Conservation (phyloP, 2,329 filamentous ascomycete species). For the Trichophyton rubrum region DNA sequence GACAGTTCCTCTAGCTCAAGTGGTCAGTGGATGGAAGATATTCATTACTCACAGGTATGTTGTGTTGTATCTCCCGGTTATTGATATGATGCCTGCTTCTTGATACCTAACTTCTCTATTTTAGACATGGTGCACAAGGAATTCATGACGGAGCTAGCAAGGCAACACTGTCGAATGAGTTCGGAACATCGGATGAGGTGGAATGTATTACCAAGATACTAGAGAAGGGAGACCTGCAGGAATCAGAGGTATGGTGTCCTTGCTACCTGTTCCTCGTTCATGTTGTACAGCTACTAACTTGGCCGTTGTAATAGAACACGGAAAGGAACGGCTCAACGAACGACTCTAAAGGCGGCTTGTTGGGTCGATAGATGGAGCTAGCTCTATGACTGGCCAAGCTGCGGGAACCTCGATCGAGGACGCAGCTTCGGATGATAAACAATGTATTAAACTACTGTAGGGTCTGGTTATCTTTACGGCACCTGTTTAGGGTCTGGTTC, state of each 20-base stretch:
- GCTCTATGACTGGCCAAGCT: neutral
- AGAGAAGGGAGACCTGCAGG: constrained; percentile 58
- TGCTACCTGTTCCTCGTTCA: neutral
- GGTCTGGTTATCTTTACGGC: neutral
- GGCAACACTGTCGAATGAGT: constrained; percentile 65
- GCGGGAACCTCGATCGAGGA: too few relatives aligned
- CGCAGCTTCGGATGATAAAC: neutral
- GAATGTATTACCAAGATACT: constrained; percentile 73
- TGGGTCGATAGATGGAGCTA: constrained; percentile 5
- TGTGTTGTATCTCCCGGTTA: constrained; percentile 4
- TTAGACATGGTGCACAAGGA: constrained; percentile 75
- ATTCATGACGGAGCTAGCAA: constrained; percentile 66
- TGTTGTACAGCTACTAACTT: constrained; percentile 9
- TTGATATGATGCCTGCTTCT: constrained; percentile 3
- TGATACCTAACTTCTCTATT: neutral
- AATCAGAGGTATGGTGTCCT: constrained; percentile 38
- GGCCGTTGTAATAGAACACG: constrained; percentile 15
- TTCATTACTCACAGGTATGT: constrained; percentile 81
- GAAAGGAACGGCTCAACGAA: constrained; percentile 25
- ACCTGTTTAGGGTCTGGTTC: neutral
- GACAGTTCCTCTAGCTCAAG: constrained; percentile 66
- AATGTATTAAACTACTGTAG: neutral
- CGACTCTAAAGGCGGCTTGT: constrained; percentile 16
- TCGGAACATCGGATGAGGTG: constrained; percentile 67
- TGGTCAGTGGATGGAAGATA: constrained; percentile 78